A percentile compares a stretch with the other conserved stretches of the same genome.
Evolutionary conservation across 2,329 filamentous ascomycete genomes (phyloP).

Genomic region (Diaporthe longicolla): DNA sequence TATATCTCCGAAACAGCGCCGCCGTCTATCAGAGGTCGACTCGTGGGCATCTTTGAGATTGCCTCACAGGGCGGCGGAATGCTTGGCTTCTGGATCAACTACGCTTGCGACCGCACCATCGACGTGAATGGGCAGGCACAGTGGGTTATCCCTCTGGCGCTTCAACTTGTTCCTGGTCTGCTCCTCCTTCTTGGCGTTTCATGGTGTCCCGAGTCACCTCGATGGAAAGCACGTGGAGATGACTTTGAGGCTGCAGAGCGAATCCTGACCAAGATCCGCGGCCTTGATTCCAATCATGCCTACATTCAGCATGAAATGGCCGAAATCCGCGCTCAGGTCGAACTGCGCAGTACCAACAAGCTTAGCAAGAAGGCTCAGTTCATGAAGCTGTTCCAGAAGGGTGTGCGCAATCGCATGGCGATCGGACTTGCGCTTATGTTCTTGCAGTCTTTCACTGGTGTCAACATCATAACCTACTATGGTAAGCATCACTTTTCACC

Average conservation of each 20-base stretch:
- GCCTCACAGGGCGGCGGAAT: conserved; percentile 66
- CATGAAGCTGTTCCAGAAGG: conserved; percentile 14
- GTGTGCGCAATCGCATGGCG: conserved; percentile 15
- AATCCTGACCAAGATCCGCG: conserved; percentile 12
- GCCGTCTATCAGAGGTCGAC: conserved; percentile 69
- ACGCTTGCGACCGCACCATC: conserved; percentile 28
- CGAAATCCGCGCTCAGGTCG: conserved; percentile 23
- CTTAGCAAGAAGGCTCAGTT: conserved; percentile 23
- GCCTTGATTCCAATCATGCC: conserved; percentile 14
- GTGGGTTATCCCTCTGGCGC: conserved; percentile 7
- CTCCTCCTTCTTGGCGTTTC: conserved; percentile 21
- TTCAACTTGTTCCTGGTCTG: conserved; percentile 6
- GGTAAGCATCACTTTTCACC: too few relatives aligned
- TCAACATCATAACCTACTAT: too few relatives aligned
- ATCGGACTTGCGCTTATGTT: conserved; percentile 27
- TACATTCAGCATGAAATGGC: conserved; percentile 21
- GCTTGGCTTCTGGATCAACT: conserved; percentile 69
- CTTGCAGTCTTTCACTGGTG: conserved; percentile 20
- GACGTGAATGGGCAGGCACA: conserved; percentile 13
- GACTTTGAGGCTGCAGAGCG: conserved; percentile 22
- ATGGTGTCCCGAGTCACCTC: conserved; percentile 26
- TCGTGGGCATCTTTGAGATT: conserved; percentile 73
- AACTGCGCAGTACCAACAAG: conserved; percentile 24
- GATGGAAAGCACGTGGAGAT: conserved; percentile 22
- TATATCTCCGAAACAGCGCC: conserved; percentile 72